Evolutionary conservation across 371 early-diverging fungal genomes (phyloP).

Genomic region (Rhizomucor miehei): DNA sequence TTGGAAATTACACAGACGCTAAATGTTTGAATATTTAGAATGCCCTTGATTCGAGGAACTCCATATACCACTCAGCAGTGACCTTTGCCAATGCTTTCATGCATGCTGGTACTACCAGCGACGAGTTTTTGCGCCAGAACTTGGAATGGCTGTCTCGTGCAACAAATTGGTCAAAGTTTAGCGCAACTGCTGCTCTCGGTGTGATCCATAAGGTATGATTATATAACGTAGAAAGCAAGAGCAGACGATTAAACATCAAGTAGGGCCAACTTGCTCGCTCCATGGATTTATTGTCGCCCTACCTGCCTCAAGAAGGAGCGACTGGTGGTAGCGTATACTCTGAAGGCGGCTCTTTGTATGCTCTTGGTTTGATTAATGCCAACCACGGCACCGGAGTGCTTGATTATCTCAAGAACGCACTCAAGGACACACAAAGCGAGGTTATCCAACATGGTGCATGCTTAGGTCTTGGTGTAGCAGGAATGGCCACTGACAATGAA

Average conservation of each 20-base stretch:
- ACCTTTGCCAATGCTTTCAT: constrained; percentile 98
- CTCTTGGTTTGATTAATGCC: constrained; percentile 97
- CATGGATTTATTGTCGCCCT: constrained; percentile 83
- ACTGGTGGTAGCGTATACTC: constrained; percentile 79
- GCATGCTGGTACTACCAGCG: constrained; percentile 98
- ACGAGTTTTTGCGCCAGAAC: constrained; percentile 97
- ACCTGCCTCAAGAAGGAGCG: constrained; percentile 91
- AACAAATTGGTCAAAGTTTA: constrained; percentile 99
- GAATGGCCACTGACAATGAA: constrained; percentile 92
- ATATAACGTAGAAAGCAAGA: background rate
- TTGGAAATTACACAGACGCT: background rate
- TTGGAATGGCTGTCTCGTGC: constrained; percentile 97
- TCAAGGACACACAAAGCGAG: constrained; percentile 83
- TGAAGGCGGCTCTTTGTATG: constrained; percentile 98
- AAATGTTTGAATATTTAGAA: constrained; percentile 43
- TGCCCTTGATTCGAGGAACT: constrained; percentile 86
- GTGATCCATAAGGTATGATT: constrained; percentile 90
- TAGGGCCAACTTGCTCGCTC: constrained; percentile 90
- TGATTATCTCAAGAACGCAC: constrained; percentile 77
- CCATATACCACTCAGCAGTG: constrained; percentile 92
- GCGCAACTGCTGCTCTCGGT: constrained; percentile 98
- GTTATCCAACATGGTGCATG: constrained; percentile 98
- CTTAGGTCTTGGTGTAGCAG: constrained; percentile 96
- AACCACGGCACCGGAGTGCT: constrained; percentile 85
- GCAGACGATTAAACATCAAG: background rate